These are phyloP conservation scores for Zalaria obscura DNA, from an alignment of 2,329 filamentous ascomycete genomes.

Conservation along the genomic window DNA sequence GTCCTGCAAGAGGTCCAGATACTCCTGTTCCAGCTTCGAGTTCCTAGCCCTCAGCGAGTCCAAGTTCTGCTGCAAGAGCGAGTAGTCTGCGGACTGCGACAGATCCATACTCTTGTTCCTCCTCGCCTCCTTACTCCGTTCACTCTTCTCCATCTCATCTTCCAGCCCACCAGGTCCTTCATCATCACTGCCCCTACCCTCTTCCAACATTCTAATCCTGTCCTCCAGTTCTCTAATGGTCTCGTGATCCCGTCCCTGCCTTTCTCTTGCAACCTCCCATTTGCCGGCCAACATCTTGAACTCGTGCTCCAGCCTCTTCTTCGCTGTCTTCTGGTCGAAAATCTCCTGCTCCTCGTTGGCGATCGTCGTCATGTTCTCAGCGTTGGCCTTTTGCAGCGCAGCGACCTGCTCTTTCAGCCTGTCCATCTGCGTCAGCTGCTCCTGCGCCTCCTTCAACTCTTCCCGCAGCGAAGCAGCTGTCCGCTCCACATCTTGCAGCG, in stretches of 20 bases:
- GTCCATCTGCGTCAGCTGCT: slow-evolving; percentile 30
- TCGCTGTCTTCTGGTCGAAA: slow-evolving; percentile 34
- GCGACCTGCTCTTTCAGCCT: slow-evolving; percentile 28
- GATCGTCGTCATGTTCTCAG: slow-evolving; percentile 35
- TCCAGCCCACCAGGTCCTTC: slow-evolving; percentile 19
- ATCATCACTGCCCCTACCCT: slow-evolving; percentile 11
- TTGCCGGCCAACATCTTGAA: slow-evolving; percentile 31
- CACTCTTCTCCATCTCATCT: slow-evolving; percentile 23
- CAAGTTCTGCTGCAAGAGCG: slow-evolving; percentile 25
- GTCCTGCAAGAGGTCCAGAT: slow-evolving; percentile 27
- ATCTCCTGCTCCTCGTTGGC: slow-evolving; percentile 37
- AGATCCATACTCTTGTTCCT: slow-evolving; percentile 2
- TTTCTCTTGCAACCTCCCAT: slow-evolving; percentile 30
- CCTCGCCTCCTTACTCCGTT: slow-evolving; percentile 7
- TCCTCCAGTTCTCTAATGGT: slow-evolving; percentile 32
- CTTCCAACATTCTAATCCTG: slow-evolving; percentile 26
- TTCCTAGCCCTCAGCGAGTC: slow-evolving; percentile 21
- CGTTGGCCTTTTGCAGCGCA: slow-evolving; percentile 34
- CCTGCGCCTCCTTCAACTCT: slow-evolving; percentile 29
- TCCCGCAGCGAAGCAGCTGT: slow-evolving; percentile 26
- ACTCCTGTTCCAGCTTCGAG: slow-evolving; percentile 23
- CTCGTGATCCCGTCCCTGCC: slow-evolving; percentile 33
- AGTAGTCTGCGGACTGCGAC: slow-evolving; percentile 8
- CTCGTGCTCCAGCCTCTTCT: slow-evolving; percentile 33
- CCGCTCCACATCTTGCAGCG: slow-evolving; percentile 33